A percentile compares a stretch with the other conserved stretches of the same genome.
These are phyloP conservation scores for Penicillium dipodomyicola DNA, from an alignment of 495 filamentous ascomycete species.

Conservation along the genomic window DNA sequence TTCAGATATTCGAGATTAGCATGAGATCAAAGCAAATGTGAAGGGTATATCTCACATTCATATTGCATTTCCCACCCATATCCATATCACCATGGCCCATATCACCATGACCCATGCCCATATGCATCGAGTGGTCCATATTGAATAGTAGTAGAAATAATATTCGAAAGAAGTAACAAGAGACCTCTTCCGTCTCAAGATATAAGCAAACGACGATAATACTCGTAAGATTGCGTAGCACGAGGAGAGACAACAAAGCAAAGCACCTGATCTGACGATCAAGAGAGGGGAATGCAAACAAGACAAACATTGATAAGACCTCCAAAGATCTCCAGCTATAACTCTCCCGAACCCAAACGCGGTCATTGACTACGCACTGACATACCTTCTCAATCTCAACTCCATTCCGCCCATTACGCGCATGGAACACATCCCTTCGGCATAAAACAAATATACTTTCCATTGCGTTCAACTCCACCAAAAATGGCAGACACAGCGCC, in stretches of 20 bases:
- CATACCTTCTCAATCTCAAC: background rate
- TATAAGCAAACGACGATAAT: background rate
- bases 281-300: slow-evolving; percentile 38
- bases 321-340: background rate
- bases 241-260: slow-evolving; percentile 12
- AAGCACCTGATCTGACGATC: slow-evolving; percentile 12
- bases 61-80: slow-evolving; percentile 68
- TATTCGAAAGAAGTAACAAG: background rate
- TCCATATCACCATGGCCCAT: slow-evolving; percentile 53
- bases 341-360: slow-evolving; percentile 21
- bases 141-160: slow-evolving; percentile 1
- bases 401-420: background rate
- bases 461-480: background rate
- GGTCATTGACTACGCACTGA: slow-evolving; percentile 6
- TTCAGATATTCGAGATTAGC: background rate
- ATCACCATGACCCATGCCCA: slow-evolving; percentile 43
- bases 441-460: background rate
- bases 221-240: background rate
- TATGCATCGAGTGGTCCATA: slow-evolving; percentile 46
- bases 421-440: background rate
- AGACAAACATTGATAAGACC: slow-evolving; percentile 42
- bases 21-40: background rate
- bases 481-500: slow-evolving; percentile 56
- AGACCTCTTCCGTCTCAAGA: background rate
- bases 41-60: slow-evolving; percentile 64